Evolutionary conservation across 371 early-diverging fungal genomes (phyloP), one percentile per base, ranked within the genome.

Genomic region (Saksenaea vasiformis): DNA sequence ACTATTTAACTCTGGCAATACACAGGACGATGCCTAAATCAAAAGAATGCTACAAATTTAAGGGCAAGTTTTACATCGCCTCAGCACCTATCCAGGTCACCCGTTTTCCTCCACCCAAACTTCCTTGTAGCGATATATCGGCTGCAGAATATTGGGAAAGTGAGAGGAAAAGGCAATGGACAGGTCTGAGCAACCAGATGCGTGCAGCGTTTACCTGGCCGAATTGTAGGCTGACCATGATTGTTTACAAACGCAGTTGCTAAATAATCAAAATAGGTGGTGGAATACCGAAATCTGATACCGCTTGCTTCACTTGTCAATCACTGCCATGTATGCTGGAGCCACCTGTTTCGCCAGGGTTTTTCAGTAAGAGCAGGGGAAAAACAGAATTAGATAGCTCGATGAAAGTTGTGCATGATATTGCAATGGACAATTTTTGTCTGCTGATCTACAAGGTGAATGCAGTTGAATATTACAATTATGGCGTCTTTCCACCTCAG

Each of bases 171-270:
- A 76, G 77, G 35, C 77, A 84, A 27, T 93, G 91, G 91, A 74
- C 77, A 31, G 63, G 71, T 7, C 56, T 93, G 31, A 72, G 79
- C 14, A 72, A 85, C 7, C 72, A 79, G 41, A 70, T 61, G 27
- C 76, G 91, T 28, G 91, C 90, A 2, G 78, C 76, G 0, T 91
- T 84, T 56, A 87, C 92, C 10, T 93, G 92, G 91, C 92, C 93
- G 13, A 71, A 79, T 5, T 64, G 86, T 47, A 22, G 9, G 51
- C 22, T 47, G 22, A 39, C 3, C 11, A 11, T 31, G 31, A 7
- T 7, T 31, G 31, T 31, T n/a, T 39, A 39, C 2, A 11, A 39
- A 11, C 22, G 22, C 0, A 26, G 2, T 47, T 15, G 44, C 44
- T 4, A 22, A 26, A 10, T 47, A 1, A 5, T 22, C 10, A 22